Percentiles rank a stretch among this genome's conserved stretches.
These are phyloP conservation scores for Penicillium polonicum DNA, from an alignment of 2,329 filamentous ascomycete genomes.

Conservation along the genomic window DNA sequence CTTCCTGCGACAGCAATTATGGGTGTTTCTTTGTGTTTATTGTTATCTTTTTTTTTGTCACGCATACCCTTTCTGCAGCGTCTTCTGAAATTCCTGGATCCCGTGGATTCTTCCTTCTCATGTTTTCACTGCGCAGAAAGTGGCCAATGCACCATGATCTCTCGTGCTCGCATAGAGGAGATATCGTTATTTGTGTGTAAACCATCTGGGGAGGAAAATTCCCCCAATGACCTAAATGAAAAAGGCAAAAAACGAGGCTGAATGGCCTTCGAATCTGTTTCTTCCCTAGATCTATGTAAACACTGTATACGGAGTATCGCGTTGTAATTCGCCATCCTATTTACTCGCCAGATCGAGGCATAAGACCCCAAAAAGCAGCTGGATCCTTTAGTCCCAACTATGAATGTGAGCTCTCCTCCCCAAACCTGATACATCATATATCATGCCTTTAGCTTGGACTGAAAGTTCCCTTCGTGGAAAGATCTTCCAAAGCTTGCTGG, in stretches of 20 bases:
- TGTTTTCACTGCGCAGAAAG: slow-evolving; percentile 9
- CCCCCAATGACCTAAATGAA: slow-evolving; percentile 17
- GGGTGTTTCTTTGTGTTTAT: slow-evolving; percentile 23
- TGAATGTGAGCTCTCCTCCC: neutral
- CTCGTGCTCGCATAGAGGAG: slow-evolving; percentile 3
- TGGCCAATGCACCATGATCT: slow-evolving; percentile 3
- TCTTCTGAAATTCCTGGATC: slow-evolving; percentile 20
- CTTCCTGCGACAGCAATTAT: slow-evolving; percentile 21
- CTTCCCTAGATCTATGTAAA: neutral
- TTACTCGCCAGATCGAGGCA: neutral
- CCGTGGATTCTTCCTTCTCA: slow-evolving; percentile 12
- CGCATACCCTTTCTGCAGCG: slow-evolving; percentile 26
- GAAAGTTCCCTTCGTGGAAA: slow-evolving; percentile 52
- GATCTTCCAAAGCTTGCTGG: slow-evolving; percentile 54
- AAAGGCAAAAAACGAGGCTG: slow-evolving; percentile 25
- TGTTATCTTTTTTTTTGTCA: slow-evolving; percentile 10
- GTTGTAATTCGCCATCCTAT: neutral
- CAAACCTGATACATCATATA: neutral
- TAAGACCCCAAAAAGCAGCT: neutral
- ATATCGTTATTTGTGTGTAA: slow-evolving; percentile 13
- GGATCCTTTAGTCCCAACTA: neutral
- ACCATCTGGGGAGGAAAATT: slow-evolving; percentile 15
- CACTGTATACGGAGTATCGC: neutral
- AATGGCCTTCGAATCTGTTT: slow-evolving; percentile 12
- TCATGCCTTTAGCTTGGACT: neutral